phyloP scores from a whole-genome alignment of 768 basidiomycete species.

The Agaricus subrufescens region DNA sequence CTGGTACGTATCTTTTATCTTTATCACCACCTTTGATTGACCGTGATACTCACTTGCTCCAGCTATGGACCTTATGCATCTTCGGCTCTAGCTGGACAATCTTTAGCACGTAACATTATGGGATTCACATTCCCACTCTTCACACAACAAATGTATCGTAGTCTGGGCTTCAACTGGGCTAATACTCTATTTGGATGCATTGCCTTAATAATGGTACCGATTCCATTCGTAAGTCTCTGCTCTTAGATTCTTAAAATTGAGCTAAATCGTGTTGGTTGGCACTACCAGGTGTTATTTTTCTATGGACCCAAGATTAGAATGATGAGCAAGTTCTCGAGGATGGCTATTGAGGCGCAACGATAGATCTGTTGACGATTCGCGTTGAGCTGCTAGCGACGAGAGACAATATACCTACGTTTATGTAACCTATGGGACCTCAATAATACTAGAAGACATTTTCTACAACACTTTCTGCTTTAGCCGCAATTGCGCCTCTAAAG shows the following conservation, averaged over 20 bases:
- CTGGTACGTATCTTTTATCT: slow-evolving; percentile 34
- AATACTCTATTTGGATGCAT: slow-evolving; percentile 53
- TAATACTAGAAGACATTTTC: no score
- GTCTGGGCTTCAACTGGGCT: slow-evolving; percentile 56
- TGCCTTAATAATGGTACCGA: slow-evolving; percentile 47
- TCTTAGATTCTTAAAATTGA: background rate
- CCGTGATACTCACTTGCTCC: background rate
- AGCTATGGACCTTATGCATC: slow-evolving; percentile 62
- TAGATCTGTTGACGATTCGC: no score
- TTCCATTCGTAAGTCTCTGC: slow-evolving; percentile 46
- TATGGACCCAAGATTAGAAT: slow-evolving; percentile 36
- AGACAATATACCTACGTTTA: no score
- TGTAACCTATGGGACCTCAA: no score
- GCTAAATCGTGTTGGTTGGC: background rate
- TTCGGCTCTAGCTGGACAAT: slow-evolving; percentile 65
- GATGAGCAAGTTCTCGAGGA: slow-evolving; percentile 35
- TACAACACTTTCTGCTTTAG: no score
- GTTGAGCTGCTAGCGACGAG: no score
- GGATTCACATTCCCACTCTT: slow-evolving; percentile 60
- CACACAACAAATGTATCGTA: slow-evolving; percentile 52
- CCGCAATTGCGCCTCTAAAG: no score
- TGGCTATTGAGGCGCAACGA: slow-evolving; percentile 25
- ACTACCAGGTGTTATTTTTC: slow-evolving; percentile 33
- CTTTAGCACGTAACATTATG: slow-evolving; percentile 50
- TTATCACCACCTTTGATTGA: background rate